These are phyloP conservation scores for Pseudopithomyces maydicus DNA, from an alignment of 2,329 filamentous ascomycete species.

Conservation along the genomic window DNA sequence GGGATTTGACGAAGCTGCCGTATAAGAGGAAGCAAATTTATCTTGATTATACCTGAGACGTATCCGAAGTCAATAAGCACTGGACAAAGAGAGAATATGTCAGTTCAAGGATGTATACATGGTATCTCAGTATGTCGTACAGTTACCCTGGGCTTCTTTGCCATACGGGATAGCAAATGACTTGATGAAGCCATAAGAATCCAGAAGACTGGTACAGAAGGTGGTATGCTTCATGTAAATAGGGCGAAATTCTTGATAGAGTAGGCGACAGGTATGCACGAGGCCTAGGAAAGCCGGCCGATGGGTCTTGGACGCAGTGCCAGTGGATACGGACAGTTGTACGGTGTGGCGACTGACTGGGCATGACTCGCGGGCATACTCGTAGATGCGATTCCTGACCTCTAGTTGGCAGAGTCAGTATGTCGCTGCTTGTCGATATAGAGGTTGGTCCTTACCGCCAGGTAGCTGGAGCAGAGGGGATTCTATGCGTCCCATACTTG, in stretches of 20 bases:
- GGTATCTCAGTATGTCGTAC: too few species aligned
- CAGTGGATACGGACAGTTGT: not conserved
- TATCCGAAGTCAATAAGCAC: not conserved
- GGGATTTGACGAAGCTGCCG: not conserved
- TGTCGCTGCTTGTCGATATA: not conserved
- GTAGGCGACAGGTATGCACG: not conserved
- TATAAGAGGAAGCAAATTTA: not conserved
- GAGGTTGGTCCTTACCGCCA: not conserved
- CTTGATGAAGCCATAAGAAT: not conserved
- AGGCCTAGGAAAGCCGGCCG: not conserved
- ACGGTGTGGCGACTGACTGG: not conserved
- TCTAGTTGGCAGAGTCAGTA: not conserved
- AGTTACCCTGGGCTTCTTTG: not conserved
- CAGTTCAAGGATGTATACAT: too few species aligned
- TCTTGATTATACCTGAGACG: not conserved
- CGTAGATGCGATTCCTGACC: slow-evolving; percentile 1
- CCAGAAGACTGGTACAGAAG: not conserved
- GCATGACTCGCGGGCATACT: not conserved
- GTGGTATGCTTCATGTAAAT: not conserved
- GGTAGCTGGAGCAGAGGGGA: not conserved
- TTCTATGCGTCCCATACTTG: not conserved
- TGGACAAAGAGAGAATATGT: too few species aligned
- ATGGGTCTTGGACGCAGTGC: not conserved
- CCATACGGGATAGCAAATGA: not conserved
- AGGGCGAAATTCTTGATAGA: not conserved